Evolutionary conservation across 768 basidiomycete genomes (phyloP).

Genomic region (Daedaleopsis nitida): DNA sequence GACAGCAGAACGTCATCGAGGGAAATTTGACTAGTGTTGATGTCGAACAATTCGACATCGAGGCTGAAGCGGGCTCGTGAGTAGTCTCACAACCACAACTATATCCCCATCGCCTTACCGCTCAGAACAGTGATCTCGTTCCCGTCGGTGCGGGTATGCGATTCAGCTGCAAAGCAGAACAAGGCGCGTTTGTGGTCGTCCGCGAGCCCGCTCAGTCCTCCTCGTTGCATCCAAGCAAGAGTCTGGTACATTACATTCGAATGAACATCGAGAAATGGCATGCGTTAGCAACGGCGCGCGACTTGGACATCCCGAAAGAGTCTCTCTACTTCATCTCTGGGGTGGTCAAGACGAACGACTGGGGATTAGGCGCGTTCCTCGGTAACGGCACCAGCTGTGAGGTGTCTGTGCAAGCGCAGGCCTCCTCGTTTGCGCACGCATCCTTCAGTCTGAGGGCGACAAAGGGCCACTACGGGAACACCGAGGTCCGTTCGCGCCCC

Average conservation of each 20-base stretch:
- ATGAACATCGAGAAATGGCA: slow-evolving; percentile 21
- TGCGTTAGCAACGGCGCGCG: slow-evolving; percentile 13
- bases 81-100: not conserved
- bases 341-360: slow-evolving; percentile 16
- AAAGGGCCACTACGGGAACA: not conserved
- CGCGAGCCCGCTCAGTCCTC: slow-evolving; percentile 4
- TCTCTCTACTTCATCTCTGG: slow-evolving; percentile 10
- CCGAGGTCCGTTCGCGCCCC: not conserved
- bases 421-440: not conserved
- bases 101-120: too few species aligned
- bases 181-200: slow-evolving; percentile 23
- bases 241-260: slow-evolving; percentile 15
- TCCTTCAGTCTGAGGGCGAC: not conserved
- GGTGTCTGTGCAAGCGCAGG: not conserved
- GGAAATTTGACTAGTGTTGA: slow-evolving; percentile 6
- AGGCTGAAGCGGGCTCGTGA: slow-evolving; percentile 12
- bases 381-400: not conserved
- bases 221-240: not conserved
- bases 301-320: slow-evolving; percentile 4
- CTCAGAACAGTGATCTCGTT: not conserved
- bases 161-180: slow-evolving; percentile 17
- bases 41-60: slow-evolving; percentile 5
- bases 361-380: slow-evolving; percentile 13
- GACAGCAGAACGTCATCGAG: slow-evolving; percentile 2
- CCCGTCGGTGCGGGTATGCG: slow-evolving; percentile 10